Base-by-base conservation (phyloP, 208 protist genomes). In the Wallacemonas sp. region DNA sequence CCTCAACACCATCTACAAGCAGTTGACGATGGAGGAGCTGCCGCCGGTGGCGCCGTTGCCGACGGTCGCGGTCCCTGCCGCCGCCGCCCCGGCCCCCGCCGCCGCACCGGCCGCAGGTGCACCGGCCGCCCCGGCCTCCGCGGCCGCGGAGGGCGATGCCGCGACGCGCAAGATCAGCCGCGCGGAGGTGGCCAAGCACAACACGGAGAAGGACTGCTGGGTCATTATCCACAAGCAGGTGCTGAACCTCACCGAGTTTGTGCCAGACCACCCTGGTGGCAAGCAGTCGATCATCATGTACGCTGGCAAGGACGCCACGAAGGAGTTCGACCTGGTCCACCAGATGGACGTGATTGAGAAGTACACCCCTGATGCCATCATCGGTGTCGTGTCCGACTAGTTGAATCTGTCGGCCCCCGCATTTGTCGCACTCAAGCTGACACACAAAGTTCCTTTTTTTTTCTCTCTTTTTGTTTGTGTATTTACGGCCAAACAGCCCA, bases 161-260 rank as follows among this genome's bases (percentile, higher is more conserved):
- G 42, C 46, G 38, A 29, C 65, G 38, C 48, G 42, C 25, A 76
- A 67, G 62, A 77, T 73, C 72, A 83, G 75, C 5, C 67, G 63
- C 12, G 81, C 72, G 8, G 83, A 87, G 72, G 72, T 92, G 57
- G 75, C 67, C 14, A 90, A 84, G 72, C 89, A 92, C 77, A 89
- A 89, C 65, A 84, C 70, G 33, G 63, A 64, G 55, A 67, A 73
- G 45, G 79, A 89, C 61, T 90, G 81, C 65, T 88, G 84, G 81
- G 49, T 72, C 14, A 65, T 84, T 61, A 52, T 90, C 36, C 48
- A 65, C 48, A 76, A 64, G 16, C 70, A 76, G 48, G 88, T 94
- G 67, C 74, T 87, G 49, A 61, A 91, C 45, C 50, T 87, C 28
- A 78, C 81, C 14, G 29, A 57, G 57, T 91, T 87, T 62, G 54